A percentile compares a stretch with the other conserved stretches of the same genome.
These are phyloP conservation scores for Pseudomonodictys pantanalensis DNA, from an alignment of 495 filamentous ascomycete genomes.

Conservation along the genomic window DNA sequence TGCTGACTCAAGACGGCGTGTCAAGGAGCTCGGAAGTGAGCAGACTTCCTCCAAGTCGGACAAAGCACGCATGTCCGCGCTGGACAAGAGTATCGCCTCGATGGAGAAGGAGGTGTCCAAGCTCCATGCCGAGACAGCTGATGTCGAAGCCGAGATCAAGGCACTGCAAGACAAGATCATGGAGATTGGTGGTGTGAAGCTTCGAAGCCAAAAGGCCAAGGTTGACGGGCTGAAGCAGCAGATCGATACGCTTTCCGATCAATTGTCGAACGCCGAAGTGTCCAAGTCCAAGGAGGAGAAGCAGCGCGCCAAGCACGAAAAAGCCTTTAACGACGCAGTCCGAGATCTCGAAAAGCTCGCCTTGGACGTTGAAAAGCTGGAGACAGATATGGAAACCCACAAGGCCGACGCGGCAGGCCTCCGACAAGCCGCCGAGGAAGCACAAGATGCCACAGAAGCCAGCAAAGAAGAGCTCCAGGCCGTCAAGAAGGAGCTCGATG, in stretches of 20 bases:
- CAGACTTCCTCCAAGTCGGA: conserved; percentile 78
- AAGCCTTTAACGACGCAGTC: conserved; percentile 68
- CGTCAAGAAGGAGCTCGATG: conserved; percentile 81
- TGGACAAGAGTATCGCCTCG: conserved; percentile 73
- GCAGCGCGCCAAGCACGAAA: conserved; percentile 80
- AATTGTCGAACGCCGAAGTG: conserved; percentile 79
- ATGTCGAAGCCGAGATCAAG: conserved; percentile 88
- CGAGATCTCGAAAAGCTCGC: conserved; percentile 70
- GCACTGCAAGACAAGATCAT: conserved; percentile 92
- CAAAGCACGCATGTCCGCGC: conserved; percentile 59
- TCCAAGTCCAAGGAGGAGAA: conserved; percentile 88
- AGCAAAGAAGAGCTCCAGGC: conserved; percentile 78
- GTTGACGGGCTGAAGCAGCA: conserved; percentile 91
- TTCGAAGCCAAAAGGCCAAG: conserved; percentile 85
- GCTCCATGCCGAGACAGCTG: conserved; percentile 74
- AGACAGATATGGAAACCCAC: conserved; percentile 74
- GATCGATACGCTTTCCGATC: conserved; percentile 73
- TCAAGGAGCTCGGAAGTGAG: conserved; percentile 75
- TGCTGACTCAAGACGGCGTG: conserved; percentile 74
- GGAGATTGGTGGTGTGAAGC: conserved; percentile 90
- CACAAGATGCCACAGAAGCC: conserved; percentile 71
- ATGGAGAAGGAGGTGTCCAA: conserved; percentile 76
- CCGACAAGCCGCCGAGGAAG: conserved; percentile 75
- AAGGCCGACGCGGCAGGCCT: conserved; percentile 68
- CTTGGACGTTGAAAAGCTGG: conserved; percentile 69